phyloP scores from a whole-genome alignment of 345 rosid species.

The Isatis tinctoria region DNA sequence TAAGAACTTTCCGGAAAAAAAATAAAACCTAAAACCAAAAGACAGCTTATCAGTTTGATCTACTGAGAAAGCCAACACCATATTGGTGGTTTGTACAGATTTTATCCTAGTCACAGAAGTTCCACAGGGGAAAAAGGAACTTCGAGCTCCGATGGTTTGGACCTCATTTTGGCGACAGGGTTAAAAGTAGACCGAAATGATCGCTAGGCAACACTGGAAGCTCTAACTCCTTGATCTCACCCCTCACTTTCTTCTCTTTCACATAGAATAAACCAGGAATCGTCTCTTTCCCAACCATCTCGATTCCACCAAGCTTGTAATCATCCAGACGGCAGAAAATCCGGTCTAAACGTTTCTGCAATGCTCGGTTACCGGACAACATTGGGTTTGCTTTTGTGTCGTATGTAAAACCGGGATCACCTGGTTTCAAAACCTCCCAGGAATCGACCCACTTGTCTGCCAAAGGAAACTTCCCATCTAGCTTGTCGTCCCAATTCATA shows the following conservation, averaged over 20 bases:
- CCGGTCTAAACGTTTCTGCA: slow-evolving; percentile 77
- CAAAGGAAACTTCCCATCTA: slow-evolving; percentile 75
- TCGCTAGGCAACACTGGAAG: slow-evolving; percentile 97
- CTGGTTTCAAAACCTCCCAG: slow-evolving; percentile 70
- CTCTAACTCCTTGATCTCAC: slow-evolving; percentile 52
- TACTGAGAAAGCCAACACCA: background rate
- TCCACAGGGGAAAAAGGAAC: slow-evolving; percentile 10
- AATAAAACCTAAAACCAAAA: background rate
- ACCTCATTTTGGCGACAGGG: slow-evolving; percentile 41
- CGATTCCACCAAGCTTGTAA: slow-evolving; percentile 54
- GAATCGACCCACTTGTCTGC: slow-evolving; percentile 72
- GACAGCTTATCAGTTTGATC: background rate
- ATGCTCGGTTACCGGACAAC: slow-evolving; percentile 71
- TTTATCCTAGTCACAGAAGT: background rate
- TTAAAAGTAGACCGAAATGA: slow-evolving; percentile 87
- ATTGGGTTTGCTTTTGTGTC: slow-evolving; percentile 87
- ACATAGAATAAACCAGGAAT: slow-evolving; percentile 60
- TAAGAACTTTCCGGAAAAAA: background rate
- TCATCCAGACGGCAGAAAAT: slow-evolving; percentile 60
- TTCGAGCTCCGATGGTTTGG: background rate
- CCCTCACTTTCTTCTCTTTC: slow-evolving; percentile 78
- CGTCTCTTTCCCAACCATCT: slow-evolving; percentile 87
- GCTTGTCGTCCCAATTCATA: slow-evolving; percentile 94
- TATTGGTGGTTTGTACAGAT: background rate
- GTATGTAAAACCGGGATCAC: slow-evolving; percentile 78